Base-by-base conservation (phyloP, 2,329 filamentous ascomycete genomes). In the Aspergillus hortae region DNA sequence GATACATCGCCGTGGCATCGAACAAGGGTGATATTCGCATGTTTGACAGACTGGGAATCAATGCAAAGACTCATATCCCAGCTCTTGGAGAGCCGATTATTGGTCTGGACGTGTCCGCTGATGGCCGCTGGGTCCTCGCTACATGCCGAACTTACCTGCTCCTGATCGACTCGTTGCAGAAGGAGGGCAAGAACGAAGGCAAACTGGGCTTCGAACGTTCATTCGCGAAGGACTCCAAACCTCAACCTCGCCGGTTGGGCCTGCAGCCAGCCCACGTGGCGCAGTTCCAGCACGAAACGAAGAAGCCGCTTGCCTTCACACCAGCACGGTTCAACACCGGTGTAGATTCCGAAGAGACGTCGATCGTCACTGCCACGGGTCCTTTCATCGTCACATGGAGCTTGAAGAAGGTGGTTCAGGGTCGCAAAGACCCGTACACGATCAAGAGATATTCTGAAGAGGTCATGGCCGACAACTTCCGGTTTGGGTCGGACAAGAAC, bases 381-480 rank as follows among this genome's bases (percentile, higher is more conserved):
- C 94, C 94, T 0, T 99, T 96, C 75, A 94, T 99, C 60, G 83
- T 99, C 46, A 95, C 95, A 46, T 99, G 94, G 94, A 92, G 86
- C 67, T 72, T 99, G 71, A 94, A 91, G 80, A 95, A 95, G 78
- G 82, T 97, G 1, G 72, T 96, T 12, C 80, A 80, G 19, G 90
- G 89, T 48, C 82, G 82, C 58, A 94, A 92, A 72, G 88, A 94
- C 54, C 88, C 92, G 0, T 99, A 99, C 76, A 89, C 86, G 61
- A 97, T 99, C 80, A 96, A 97, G 80, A 87, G 94, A 14, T 99
- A 99, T 68, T 82, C 85, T 1, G 94, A 99, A 65, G 88, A 95
- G 57, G 91, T 99, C 67, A 96, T 95, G 79, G 94, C 94, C 4
- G 94, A 99, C 70, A 95, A 99, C 70, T 99, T 99, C 84, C 91